Evolutionary conservation across 345 rosid species (phyloP).

Genomic region (Rubroshorea leprosula): DNA sequence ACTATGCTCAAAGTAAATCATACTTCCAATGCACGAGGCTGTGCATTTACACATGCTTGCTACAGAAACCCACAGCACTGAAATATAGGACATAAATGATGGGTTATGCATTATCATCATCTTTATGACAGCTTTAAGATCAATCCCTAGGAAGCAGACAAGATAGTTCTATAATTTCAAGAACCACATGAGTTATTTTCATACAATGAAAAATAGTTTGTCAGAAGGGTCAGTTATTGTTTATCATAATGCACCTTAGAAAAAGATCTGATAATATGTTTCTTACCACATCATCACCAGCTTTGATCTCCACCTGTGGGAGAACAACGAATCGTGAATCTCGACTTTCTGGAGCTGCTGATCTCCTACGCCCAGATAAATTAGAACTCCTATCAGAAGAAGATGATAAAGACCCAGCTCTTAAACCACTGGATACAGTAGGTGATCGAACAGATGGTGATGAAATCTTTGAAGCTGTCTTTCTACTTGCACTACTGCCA

Average conservation of each 20-base stretch:
- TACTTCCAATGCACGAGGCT: no score
- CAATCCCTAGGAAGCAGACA: conserved; percentile 5
- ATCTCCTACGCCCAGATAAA: conserved; percentile 60
- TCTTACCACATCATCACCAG: conserved; percentile 91
- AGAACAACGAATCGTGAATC: conserved; percentile 79
- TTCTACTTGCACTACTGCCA: conserved; percentile 51
- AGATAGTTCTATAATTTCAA: not conserved
- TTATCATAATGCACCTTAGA: no score
- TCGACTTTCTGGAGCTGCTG: conserved; percentile 58
- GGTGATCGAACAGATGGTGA: conserved; percentile 65
- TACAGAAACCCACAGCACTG: not conserved
- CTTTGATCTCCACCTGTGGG: conserved; percentile 91
- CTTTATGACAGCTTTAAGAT: not conserved
- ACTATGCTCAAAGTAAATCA: not conserved
- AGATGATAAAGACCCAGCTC: conserved; percentile 53
- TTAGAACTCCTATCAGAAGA: conserved; percentile 61
- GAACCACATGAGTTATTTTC: not conserved
- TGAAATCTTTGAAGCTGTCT: conserved; percentile 50
- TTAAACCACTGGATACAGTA: conserved; percentile 60
- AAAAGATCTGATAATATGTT: not conserved
- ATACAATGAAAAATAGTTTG: no score
- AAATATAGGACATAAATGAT: not conserved
- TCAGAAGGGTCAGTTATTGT: no score
- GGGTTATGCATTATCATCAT: no score
- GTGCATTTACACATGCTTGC: not conserved